phyloP scores from a whole-genome alignment of 2,329 filamentous ascomycete genomes.

The Monilinia vaccinii-corymbosi region DNA sequence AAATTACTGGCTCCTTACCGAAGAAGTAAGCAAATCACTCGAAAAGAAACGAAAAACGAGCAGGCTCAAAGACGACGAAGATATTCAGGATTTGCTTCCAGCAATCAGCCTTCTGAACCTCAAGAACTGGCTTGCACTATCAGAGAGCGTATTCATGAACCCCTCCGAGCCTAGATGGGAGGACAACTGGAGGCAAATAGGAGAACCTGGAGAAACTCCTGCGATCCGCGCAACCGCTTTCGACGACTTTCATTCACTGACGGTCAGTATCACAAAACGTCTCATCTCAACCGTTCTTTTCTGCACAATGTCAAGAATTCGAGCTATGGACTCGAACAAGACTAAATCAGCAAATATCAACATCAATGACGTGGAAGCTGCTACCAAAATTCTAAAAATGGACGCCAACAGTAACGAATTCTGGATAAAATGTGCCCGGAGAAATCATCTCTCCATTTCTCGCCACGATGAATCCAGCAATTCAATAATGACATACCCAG shows the following conservation, averaged over 20 bases:
- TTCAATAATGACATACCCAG: constrained; percentile 31
- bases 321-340: constrained; percentile 34
- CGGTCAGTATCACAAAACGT: constrained; percentile 57
- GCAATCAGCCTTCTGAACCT: constrained; percentile 50
- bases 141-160: constrained; percentile 69
- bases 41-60: constrained; percentile 15
- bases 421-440: constrained; percentile 43
- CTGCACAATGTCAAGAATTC: constrained; percentile 59
- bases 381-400: constrained; percentile 45
- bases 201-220: constrained; percentile 46
- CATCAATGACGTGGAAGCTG: constrained; percentile 38
- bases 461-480: constrained; percentile 23
- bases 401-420: constrained; percentile 36
- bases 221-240: constrained; percentile 67
- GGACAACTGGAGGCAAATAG: constrained; percentile 58
- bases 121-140: constrained; percentile 52
- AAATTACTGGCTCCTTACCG: constrained; percentile 54
- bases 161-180: constrained; percentile 41
- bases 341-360: constrained; percentile 23
- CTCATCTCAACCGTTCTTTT: constrained; percentile 62
- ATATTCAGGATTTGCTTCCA: constrained; percentile 32
- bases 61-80: constrained; percentile 17
- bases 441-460: constrained; percentile 43
- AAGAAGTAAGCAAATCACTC: constrained; percentile 20
- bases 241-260: constrained; percentile 64